These are phyloP conservation scores for Ustilago bromivora DNA, from an alignment of 1,284 basidiomycete species.

Conservation along the genomic window DNA sequence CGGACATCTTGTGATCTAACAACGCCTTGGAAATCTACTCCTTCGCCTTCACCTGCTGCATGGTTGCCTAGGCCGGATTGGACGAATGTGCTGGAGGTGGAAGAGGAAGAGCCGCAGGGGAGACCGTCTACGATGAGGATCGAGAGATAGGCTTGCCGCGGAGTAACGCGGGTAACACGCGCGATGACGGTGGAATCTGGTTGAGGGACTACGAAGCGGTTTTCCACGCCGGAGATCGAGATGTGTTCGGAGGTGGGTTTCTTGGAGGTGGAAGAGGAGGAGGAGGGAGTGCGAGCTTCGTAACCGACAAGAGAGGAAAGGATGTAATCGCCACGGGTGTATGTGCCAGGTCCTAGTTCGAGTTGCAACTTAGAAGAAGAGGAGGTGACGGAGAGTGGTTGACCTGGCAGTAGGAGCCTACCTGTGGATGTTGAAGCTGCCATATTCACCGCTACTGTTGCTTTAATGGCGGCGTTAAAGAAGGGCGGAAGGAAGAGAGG, in stretches of 20 bases:
- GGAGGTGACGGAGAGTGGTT: conserved; percentile 39
- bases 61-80: conserved; percentile 59
- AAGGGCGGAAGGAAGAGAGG: neutral
- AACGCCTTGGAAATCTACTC: conserved; percentile 83
- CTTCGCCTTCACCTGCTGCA: conserved; percentile 66
- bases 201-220: conserved; percentile 55
- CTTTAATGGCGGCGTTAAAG: neutral
- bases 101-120: conserved; percentile 72
- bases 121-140: conserved; percentile 90
- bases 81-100: conserved; percentile 29
- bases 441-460: conserved; percentile 7
- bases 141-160: conserved; percentile 85
- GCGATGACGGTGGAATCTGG: conserved; percentile 74
- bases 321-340: conserved; percentile 51
- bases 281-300: conserved; percentile 18
- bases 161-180: conserved; percentile 84
- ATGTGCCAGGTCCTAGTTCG: conserved; percentile 56
- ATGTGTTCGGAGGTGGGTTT: conserved; percentile 10
- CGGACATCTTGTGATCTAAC: conserved; percentile 84
- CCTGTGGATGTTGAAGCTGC: conserved; percentile 22
- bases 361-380: conserved; percentile 14
- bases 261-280: neutral
- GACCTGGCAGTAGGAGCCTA: conserved; percentile 51
- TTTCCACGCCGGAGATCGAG: conserved; percentile 35
- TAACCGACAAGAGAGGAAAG: conserved; percentile 61